A percentile compares a stretch with the other conserved stretches of the same genome.
Conservation (phyloP, 1,284 basidiomycete species). For the Bondarzewia mesenterica region DNA sequence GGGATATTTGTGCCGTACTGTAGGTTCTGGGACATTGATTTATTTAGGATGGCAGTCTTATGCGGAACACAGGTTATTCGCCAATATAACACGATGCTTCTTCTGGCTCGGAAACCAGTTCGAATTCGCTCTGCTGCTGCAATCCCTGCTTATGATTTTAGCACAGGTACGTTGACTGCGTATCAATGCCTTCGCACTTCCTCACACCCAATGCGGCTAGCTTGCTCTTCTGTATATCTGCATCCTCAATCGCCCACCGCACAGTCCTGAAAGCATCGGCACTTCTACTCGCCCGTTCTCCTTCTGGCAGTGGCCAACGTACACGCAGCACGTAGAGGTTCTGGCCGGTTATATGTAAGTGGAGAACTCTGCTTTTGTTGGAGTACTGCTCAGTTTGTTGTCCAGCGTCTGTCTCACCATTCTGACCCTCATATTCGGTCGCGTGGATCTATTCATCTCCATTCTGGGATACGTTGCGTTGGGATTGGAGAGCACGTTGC, state of each 20-base stretch:
- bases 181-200: slow-evolving; percentile 4
- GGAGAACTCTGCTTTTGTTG: slow-evolving; percentile 8
- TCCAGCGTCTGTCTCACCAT: slow-evolving; percentile 62
- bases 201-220: slow-evolving; percentile 32
- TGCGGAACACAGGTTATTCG: slow-evolving; percentile 45
- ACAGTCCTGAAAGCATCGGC: slow-evolving; percentile 50
- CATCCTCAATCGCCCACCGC: slow-evolving; percentile 54
- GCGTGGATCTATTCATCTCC: slow-evolving; percentile 52
- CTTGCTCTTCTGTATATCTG: slow-evolving; percentile 74
- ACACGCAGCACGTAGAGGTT: slow-evolving; percentile 75
- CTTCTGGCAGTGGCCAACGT: slow-evolving; percentile 84
- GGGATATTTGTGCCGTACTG: slow-evolving; percentile 77
- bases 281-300: slow-evolving; percentile 59
- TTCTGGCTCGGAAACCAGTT: slow-evolving; percentile 82
- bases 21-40: slow-evolving; percentile 23
- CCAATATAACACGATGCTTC: slow-evolving; percentile 80
- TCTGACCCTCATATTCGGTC: slow-evolving; percentile 67
- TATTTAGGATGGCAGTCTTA: slow-evolving; percentile 7
- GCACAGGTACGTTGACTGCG: slow-evolving; percentile 49
- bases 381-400: slow-evolving; percentile 6
- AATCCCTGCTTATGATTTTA: slow-evolving; percentile 76
- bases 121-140: slow-evolving; percentile 67
- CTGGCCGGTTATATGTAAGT: slow-evolving; percentile 70
- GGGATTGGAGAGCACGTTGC: slow-evolving; percentile 76
- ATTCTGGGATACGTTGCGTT: slow-evolving; percentile 72